Evolutionary conservation across 306 rosid genomes (phyloP), one percentile per base, ranked within the genome.

Genomic region (Parietaria judaica): DNA sequence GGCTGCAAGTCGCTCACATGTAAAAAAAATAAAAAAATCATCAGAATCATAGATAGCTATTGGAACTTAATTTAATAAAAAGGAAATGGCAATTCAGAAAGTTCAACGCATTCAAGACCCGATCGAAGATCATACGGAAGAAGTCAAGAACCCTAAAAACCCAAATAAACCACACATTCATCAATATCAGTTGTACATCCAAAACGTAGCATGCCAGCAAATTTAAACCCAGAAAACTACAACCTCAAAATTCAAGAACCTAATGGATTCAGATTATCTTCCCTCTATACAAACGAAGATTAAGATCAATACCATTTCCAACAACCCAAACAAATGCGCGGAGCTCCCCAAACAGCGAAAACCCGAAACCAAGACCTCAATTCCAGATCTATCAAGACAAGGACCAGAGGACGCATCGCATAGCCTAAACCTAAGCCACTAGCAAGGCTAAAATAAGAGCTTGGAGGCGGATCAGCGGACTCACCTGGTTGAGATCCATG

Each of bases 401-500:
- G 5, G 13, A 2, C 44, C 6, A 64, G 51, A 51, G 17, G 48
- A 15, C 12, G n/a, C 6, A 64, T 3, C 11, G 3, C n/a, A 37
- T 23, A 9, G 14, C 10, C 11, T 5, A 8, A 10, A 5, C 34
- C 58, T 34, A 14, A 39, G 57, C 31, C 70, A 61, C 53, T 23
- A 14, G 6, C 46, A 48, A 10, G 45, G 44, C 66, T 3, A 60
- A 23, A 11, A 54, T 6, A 11, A 48, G 11, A 56, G 58, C 64
- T 64, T 12, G 69, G 54, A 58, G 62, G 58, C 16, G 60, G 75
- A 54, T 64, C 34, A 55, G 60, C 49, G 23, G 31, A 44, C 71
- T 65, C 44, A 77, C 82, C 82, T 56, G 78, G 67, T 64, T 65
- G 45, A 70, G 70, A 72, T 77, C 78, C 82, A 77, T 77, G 48